Conservation (phyloP, 2,329 filamentous ascomycete genomes). For the Acrodontium crateriforme region DNA sequence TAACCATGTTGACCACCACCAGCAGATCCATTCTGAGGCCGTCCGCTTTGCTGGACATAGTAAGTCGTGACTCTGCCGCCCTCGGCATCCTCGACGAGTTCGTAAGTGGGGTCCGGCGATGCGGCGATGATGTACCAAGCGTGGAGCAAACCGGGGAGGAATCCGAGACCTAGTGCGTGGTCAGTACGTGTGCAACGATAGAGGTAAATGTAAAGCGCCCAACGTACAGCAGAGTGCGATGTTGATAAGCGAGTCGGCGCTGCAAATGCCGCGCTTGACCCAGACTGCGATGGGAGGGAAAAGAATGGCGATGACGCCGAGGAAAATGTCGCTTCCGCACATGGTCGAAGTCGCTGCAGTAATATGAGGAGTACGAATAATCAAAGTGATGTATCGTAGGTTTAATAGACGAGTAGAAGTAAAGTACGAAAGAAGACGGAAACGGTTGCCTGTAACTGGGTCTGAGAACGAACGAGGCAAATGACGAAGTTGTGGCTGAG, state of each 20-base stretch:
- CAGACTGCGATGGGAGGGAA: constrained; percentile 58
- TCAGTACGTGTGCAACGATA: constrained; percentile 1
- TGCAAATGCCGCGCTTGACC: constrained; percentile 92
- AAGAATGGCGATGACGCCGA: constrained; percentile 46
- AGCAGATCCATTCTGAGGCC: constrained; percentile 13
- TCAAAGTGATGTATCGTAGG: neutral
- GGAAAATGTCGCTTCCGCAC: constrained; percentile 48
- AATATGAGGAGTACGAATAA: neutral
- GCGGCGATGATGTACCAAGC: constrained; percentile 96
- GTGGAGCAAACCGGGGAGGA: constrained; percentile 76
- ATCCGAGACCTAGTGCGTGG: constrained; percentile 20
- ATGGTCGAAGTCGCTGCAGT: constrained; percentile 23
- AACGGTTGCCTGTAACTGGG: neutral
- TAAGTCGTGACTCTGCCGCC: constrained; percentile 58
- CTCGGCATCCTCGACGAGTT: constrained; percentile 45
- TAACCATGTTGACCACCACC: constrained; percentile 20
- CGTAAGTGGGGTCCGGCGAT: constrained; percentile 60
- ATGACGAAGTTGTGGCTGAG: constrained; percentile 1
- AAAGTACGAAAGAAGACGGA: neutral
- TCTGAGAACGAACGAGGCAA: no score
- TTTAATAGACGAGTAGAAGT: neutral
- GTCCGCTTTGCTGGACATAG: constrained; percentile 37
- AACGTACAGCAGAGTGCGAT: constrained; percentile 58
- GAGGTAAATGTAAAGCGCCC: neutral
- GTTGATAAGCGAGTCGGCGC: constrained; percentile 86